These are phyloP conservation scores for Auriculariales sp. DNA, from an alignment of 768 basidiomycete genomes.

Conservation along the genomic window DNA sequence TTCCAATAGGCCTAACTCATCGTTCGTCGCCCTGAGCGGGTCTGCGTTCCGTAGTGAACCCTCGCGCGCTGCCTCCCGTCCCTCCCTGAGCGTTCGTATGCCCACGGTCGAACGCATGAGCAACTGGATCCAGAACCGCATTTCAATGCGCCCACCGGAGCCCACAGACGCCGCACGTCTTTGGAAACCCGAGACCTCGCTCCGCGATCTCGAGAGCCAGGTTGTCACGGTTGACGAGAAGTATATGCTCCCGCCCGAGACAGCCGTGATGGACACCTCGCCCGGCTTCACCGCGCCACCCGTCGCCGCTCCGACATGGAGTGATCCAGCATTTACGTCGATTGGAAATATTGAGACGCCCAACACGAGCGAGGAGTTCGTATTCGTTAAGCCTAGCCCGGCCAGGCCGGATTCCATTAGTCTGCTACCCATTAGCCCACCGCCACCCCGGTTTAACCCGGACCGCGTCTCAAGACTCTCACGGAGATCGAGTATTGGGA, in stretches of 20 bases:
- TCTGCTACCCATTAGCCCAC: too few species aligned
- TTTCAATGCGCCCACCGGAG: too few species aligned
- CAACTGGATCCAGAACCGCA: not conserved
- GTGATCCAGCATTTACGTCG: not conserved
- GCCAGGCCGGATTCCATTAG: too few species aligned
- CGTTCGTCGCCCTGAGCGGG: too few species aligned
- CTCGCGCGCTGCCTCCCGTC: too few species aligned
- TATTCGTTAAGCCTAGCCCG: too few species aligned
- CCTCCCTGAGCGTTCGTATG: not conserved
- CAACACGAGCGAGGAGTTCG: too few species aligned
- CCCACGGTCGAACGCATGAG: not conserved
- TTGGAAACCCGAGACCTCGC: too few species aligned
- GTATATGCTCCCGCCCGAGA: not conserved
- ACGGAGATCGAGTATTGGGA: not conserved
- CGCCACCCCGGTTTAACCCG: too few species aligned
- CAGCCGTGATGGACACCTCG: not conserved
- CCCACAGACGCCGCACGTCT: not conserved
- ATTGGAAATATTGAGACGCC: not conserved
- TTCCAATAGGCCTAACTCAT: too few species aligned
- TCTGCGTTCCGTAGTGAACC: too few species aligned
- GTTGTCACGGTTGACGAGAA: constrained; percentile 1
- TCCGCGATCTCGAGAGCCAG: not conserved
- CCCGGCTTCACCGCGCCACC: not conserved
- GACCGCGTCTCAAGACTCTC: too few species aligned
- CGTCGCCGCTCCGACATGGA: not conserved